Evolutionary conservation across 2,329 filamentous ascomycete genomes (phyloP), one percentile per base, ranked within the genome.

Genomic region (Capronia epimyces): DNA sequence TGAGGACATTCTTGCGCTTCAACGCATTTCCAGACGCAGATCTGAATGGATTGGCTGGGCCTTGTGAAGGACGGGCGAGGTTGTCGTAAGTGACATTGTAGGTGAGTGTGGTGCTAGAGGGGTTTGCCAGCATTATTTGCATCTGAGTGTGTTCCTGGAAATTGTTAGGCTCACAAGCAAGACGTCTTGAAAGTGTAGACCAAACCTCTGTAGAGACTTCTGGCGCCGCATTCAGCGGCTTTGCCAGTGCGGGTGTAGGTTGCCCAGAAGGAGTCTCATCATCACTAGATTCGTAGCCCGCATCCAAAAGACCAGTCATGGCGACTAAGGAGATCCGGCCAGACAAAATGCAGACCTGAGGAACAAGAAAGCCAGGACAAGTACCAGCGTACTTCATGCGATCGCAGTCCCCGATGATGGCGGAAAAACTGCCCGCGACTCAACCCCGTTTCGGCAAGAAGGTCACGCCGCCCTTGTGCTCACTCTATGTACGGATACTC

Each of bases 1-100:
- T 96, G 9, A 87, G 77, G 1, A 90, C 77, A 56, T 89, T 91
- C 65, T 90, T 91, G 53, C 87, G 82, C 69, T 90, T 91, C 52
- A 82, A 66, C 1, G 71, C 69, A 43, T 73, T 79, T 12, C 69
- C 66, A 15, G 75, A 69, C 22, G 82, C 77, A 59, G 83, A 76
- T 65, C 81, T 83, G 69, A 87, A 91, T 1, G 87, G 87, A 64
- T 91, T 91, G 20, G 77, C 71, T 29, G 87, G 87, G 0, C 87
- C 87, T 53, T 83, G 69, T 7, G 74, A 71, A 1, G 84, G 80
- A 52, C 82, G 78, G 41, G 81, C 77, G 34, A 91, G 74, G 62
- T 87, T 83, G 60, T 87, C 82, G 60, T 84, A 86, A n/a, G 83
- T 83, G 49, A 74, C 73, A 63, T 78, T 78, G 63, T 75, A 77